These are phyloP conservation scores for Vararia minispora DNA, from an alignment of 768 basidiomycete genomes.

Conservation along the genomic window DNA sequence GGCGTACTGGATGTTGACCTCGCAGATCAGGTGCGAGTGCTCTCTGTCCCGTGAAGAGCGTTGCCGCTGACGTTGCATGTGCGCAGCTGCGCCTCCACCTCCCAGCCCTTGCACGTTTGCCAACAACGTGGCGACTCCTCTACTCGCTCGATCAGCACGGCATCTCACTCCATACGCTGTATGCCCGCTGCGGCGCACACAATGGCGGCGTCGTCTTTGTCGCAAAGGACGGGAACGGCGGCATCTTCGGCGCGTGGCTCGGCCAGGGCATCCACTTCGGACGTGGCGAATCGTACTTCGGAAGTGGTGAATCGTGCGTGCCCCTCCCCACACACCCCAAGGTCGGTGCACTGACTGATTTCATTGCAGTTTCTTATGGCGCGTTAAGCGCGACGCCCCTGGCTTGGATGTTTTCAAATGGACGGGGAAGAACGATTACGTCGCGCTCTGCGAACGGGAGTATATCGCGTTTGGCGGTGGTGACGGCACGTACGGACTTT, in stretches of 20 bases:
- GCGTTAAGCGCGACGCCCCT: constrained; percentile 29
- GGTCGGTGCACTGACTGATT: background rate
- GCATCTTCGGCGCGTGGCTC: constrained; percentile 75
- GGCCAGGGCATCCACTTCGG: constrained; percentile 58
- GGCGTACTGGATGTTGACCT: constrained; percentile 40
- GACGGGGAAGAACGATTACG: constrained; percentile 87
- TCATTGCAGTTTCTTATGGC: constrained; percentile 63
- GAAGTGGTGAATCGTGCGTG: constrained; percentile 76
- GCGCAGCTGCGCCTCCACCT: constrained; percentile 60
- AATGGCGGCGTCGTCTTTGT: constrained; percentile 47
- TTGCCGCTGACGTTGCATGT: background rate
- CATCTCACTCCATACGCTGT: constrained; percentile 84
- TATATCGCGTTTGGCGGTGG: constrained; percentile 90
- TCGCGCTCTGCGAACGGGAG: constrained; percentile 71
- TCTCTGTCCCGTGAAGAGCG: background rate
- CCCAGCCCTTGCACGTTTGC: constrained; percentile 63
- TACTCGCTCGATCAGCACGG: constrained; percentile 95
- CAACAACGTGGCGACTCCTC: constrained; percentile 62
- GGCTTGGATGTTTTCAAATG: constrained; percentile 65
- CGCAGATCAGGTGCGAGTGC: constrained; percentile 49
- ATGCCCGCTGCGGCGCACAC: constrained; percentile 44
- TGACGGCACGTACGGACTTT: constrained; percentile 82
- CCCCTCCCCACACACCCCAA: background rate
- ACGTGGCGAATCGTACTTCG: constrained; percentile 60
- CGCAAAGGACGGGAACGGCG: constrained; percentile 50